Percentiles rank a stretch among this genome's conserved stretches.
Evolutionary conservation across 768 basidiomycete genomes (phyloP).

Genomic region (Mycena haematopus): DNA sequence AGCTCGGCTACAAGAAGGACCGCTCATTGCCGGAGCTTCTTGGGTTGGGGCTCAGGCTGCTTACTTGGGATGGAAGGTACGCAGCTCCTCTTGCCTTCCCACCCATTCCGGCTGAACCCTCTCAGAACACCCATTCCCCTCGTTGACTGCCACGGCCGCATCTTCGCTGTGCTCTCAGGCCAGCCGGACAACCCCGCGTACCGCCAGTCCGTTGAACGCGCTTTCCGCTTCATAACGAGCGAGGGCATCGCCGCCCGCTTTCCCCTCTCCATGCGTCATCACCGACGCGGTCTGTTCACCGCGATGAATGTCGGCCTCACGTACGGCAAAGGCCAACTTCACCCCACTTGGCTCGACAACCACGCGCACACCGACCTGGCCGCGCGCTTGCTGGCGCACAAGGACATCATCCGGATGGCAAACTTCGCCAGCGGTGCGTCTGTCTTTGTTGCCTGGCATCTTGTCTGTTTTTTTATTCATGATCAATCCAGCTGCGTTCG

Average conservation of each 20-base stretch:
- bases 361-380: neutral
- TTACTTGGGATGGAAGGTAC: neutral
- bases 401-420: neutral
- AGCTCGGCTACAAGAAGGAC: neutral
- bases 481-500: neutral
- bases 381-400: neutral
- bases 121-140: neutral
- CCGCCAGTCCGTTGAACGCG: neutral
- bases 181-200: neutral
- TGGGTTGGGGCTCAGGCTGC: neutral
- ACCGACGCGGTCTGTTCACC: neutral
- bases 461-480: neutral
- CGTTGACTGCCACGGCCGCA: neutral
- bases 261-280: neutral
- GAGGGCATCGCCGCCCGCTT: neutral
- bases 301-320: neutral
- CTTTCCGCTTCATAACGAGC: neutral
- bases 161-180: neutral
- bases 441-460: too few relatives aligned
- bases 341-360: neutral
- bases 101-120: neutral
- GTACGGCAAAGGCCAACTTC: neutral
- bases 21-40: neutral
- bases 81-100: neutral
- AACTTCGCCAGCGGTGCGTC: neutral